Evolutionary conservation across 352 stramenopile genomes (phyloP), one percentile per base, ranked within the genome.

Genomic region (Discostella stelligera): DNA sequence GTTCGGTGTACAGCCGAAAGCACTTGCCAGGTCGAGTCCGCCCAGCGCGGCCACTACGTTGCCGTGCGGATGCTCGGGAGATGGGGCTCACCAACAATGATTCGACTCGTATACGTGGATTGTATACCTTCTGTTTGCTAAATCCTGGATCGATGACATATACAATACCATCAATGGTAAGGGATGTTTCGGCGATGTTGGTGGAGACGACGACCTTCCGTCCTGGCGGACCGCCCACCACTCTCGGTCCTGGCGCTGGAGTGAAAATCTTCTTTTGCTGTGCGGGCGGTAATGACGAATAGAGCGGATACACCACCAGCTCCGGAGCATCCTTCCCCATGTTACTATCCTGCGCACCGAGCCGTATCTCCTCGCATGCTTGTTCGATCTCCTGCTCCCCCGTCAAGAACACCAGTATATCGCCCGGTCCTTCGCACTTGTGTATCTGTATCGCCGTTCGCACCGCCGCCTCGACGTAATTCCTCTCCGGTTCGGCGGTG

Each of bases 101-200:
- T 86, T 99, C 97, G 10, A 99, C 97, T 52, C 97, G 94, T 68
- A 98, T 98, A 20, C 97, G 91, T 39, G 97, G 97, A 89, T 99
- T 99, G 90, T 99, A 99, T 20, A 99, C 95, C 89, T 99, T 99
- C 86, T 99, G 96, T 89, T 99, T 99, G 30, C 92, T 98, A 80
- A 99, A 99, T 55, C 98, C 97, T 21, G 97, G 96, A 88, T 99
- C 98, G 48, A 99, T 94, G 30, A 99, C 98, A 86, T 99, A 99
- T 16, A 99, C 96, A 71, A 99, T 98, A 21, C 97, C 98, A 85
- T 99, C 96, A 58, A 90, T 89, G 13, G 80, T 91, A 46, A 91
- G 83, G 70, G 62, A 98, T 13, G 97, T 99, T 87, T 99, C 97
- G 0, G 97, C 96, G 49, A 99, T 97, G 80, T 99, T 99, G 21